Percentiles rank a stretch among this genome's conserved stretches.
These are phyloP conservation scores for Trichoderma sp. DNA, from an alignment of 2,329 filamentous ascomycete genomes.

Conservation along the genomic window DNA sequence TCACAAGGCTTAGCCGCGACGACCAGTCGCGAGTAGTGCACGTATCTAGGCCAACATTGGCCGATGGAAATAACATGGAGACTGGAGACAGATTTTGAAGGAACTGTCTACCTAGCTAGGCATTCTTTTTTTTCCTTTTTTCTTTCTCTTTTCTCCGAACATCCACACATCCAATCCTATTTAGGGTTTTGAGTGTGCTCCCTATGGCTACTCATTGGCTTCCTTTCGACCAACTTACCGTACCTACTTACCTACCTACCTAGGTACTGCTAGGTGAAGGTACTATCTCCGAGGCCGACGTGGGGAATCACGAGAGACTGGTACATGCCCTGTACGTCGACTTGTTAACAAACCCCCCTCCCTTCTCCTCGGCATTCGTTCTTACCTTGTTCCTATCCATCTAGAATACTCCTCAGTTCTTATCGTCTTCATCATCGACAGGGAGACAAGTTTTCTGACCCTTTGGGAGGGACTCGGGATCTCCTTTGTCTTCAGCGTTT, in stretches of 20 bases:
- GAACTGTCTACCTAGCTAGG: neutral
- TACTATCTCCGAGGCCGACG: no score
- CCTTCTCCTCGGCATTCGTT: neutral
- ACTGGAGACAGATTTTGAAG: neutral
- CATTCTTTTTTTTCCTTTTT: neutral
- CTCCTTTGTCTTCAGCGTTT: neutral
- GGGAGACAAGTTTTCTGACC: neutral
- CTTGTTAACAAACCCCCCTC: neutral
- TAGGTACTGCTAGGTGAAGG: no score
- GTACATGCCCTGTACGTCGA: neutral
- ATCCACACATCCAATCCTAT: constrained; percentile 1
- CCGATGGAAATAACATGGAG: constrained; percentile 15
- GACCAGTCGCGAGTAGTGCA: neutral
- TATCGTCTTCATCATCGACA: neutral
- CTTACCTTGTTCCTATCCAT: neutral
- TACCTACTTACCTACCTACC: no score
- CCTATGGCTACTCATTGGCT: neutral
- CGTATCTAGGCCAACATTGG: neutral
- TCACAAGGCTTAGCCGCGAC: constrained; percentile 23
- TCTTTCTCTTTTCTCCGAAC: neutral
- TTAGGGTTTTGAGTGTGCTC: constrained; percentile 7
- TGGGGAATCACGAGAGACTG: no score
- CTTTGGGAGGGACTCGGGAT: neutral
- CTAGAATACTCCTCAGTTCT: neutral
- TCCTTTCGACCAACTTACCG: neutral